Evolutionary conservation across 108 stramenopile genomes (phyloP).

Genomic region (Stephanodiscus minutulus): DNA sequence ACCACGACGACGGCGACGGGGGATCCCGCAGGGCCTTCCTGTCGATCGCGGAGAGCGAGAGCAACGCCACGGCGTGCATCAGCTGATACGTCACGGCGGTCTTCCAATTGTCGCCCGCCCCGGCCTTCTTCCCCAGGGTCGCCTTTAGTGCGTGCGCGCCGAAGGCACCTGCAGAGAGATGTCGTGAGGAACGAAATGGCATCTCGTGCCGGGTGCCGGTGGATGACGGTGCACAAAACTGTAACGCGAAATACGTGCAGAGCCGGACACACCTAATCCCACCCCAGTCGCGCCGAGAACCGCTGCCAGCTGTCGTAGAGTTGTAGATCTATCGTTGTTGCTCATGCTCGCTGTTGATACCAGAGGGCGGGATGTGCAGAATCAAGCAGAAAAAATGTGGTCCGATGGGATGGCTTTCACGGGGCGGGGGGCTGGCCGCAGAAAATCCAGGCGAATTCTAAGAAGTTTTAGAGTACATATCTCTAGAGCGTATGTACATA

Average conservation of each 20-base stretch:
- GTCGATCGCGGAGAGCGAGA: constrained; percentile 63
- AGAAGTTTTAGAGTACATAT: too few species aligned
- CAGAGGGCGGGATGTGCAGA: too few species aligned
- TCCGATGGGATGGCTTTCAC: too few species aligned
- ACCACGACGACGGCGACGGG: constrained; percentile 17
- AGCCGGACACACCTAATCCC: constrained; percentile 24
- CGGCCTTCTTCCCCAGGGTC: constrained; percentile 50
- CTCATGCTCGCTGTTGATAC: too few species aligned
- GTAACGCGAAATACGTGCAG: neutral
- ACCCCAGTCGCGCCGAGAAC: constrained; percentile 75
- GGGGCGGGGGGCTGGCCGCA: too few species aligned
- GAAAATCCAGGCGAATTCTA: too few species aligned
- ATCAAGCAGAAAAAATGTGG: too few species aligned
- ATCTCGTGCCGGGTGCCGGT: neutral
- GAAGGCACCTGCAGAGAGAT: constrained; percentile 49
- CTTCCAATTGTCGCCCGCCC: constrained; percentile 65
- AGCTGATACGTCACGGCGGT: constrained; percentile 85
- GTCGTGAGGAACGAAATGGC: neutral
- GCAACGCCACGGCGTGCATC: constrained; percentile 76
- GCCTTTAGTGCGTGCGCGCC: constrained; percentile 79
- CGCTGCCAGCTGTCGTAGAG: constrained; percentile 54
- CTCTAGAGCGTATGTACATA: too few species aligned
- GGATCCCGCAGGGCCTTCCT: constrained; percentile 5
- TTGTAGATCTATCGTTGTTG: constrained; percentile 36
- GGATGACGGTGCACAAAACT: neutral